These are phyloP conservation scores for Fusarium armeniacum DNA, from an alignment of 2,329 filamentous ascomycete genomes.

Conservation along the genomic window DNA sequence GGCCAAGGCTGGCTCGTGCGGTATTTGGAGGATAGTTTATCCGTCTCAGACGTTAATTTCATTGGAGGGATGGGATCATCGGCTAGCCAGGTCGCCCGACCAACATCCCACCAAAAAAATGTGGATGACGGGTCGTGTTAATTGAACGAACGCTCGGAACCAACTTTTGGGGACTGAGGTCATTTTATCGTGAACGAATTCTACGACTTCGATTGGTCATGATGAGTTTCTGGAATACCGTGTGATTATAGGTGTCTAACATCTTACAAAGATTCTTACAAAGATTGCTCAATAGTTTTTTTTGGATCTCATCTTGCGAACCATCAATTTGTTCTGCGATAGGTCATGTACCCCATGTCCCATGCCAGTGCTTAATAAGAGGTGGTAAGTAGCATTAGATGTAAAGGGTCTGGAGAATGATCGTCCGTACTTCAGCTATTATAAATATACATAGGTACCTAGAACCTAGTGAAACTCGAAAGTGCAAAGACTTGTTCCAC, in stretches of 20 bases:
- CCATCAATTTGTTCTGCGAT: background rate
- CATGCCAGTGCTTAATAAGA: background rate
- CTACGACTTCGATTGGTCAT: background rate
- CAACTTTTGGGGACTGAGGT: constrained; percentile 18
- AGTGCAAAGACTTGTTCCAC: background rate
- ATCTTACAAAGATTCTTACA: no score
- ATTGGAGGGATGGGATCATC: constrained; percentile 24
- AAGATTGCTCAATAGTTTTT: background rate
- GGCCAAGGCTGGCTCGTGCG: background rate
- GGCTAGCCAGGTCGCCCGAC: constrained; percentile 24
- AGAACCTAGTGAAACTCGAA: constrained; percentile 5
- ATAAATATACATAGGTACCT: background rate
- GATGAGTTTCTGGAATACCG: background rate
- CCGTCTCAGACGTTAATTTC: accelerated
- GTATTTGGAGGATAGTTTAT: constrained; percentile 12
- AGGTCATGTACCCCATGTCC: no score
- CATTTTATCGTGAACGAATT: constrained; percentile 3
- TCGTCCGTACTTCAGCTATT: constrained; percentile 1
- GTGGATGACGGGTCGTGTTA: constrained; percentile 26
- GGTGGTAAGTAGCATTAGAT: background rate
- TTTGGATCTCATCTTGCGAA: background rate
- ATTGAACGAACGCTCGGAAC: constrained; percentile 26
- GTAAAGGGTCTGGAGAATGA: constrained; percentile 6
- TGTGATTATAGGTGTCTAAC: background rate
- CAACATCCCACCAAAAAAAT: constrained; percentile 27